Evolutionary conservation across 2,329 filamentous ascomycete species (phyloP).

Genomic region (Ascochyta lentis): DNA sequence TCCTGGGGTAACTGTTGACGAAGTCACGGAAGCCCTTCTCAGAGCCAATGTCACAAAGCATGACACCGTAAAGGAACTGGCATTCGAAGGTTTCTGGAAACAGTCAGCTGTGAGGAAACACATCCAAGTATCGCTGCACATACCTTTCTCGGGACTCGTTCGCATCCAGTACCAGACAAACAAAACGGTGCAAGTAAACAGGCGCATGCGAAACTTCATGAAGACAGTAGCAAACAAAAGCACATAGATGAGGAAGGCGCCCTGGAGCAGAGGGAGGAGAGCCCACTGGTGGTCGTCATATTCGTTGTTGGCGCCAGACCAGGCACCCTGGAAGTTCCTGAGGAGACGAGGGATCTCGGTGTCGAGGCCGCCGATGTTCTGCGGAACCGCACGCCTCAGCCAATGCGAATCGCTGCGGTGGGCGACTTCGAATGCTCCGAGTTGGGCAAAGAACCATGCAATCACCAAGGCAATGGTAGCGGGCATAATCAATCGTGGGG

Average conservation of each 20-base stretch:
- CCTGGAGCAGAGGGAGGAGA: constrained; percentile 57
- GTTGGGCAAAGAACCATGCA: constrained; percentile 58
- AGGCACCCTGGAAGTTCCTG: constrained; percentile 55
- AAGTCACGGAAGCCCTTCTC: constrained; percentile 56
- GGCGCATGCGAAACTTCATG: constrained; percentile 57
- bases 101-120: constrained; percentile 16
- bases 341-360: constrained; percentile 56
- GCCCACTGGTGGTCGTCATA: constrained; percentile 65
- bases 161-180: constrained; percentile 59
- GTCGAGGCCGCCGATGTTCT: constrained; percentile 52
- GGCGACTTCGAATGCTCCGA: constrained; percentile 58
- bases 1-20: constrained; percentile 46
- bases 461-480: constrained; percentile 60
- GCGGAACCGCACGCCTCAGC: constrained; percentile 59
- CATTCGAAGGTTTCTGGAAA: constrained; percentile 60
- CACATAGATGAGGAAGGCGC: constrained; percentile 60
- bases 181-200: constrained; percentile 55
- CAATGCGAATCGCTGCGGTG: constrained; percentile 59
- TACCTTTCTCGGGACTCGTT: constrained; percentile 55
- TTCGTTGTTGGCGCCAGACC: constrained; percentile 59
- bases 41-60: constrained; percentile 60
- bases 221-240: constrained; percentile 56
- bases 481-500: constrained; percentile 60
- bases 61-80: constrained; percentile 60
- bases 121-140: constrained; percentile 14